Base-by-base conservation (phyloP, 495 filamentous ascomycete genomes). In the Aspergillus nidulans region DNA sequence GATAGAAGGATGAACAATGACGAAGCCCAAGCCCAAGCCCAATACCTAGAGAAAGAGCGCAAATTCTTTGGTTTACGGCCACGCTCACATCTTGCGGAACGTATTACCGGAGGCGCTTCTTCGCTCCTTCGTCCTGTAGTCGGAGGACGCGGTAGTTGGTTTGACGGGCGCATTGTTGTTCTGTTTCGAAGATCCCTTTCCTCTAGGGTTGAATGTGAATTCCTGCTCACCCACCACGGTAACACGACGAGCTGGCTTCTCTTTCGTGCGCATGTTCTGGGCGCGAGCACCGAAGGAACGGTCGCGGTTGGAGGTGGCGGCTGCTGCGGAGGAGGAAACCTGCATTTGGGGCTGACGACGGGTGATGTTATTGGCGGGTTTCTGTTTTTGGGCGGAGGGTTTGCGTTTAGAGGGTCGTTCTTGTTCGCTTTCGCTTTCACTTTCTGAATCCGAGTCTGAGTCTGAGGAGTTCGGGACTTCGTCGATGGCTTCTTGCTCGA, bases 181-280 rank as follows among this genome's bases (percentile, higher is more conserved):
- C 52, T 59, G 49, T 63, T 61, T 47, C 62, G 79, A 85, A 50
- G 71, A 81, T 34, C 30, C 30, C 57, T 80, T 85, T 38, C 72
- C 77, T 36, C 78, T 74, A 18, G 89, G 89, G 51, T 84, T 83
- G 75, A 97, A 97, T 18, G 90, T 90, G 46, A 97, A 74, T 67
- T 94, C 83, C 62, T 86, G 80, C 69, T 97, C 95, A 9, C 95
- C 94, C 21, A 89, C 83, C 2, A 87, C 81, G 18, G 82, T 81
- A 38, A 77, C 74, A 3, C 68, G 70, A 21, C 76, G 74, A 2
- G 57, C 42, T 51, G 79, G 81, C 25, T 65, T 70, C 30, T 75
- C 62, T 43, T 78, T 81, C 0, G 65, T 63, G 39, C 74, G 77
- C 63, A 79, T 73, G 28, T 75, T 74, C 38, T 81, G 76, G 1